A percentile compares a stretch with the other conserved stretches of the same genome.
phyloP scores from a whole-genome alignment of 106 monocot species.

The Dioscorea alata region DNA sequence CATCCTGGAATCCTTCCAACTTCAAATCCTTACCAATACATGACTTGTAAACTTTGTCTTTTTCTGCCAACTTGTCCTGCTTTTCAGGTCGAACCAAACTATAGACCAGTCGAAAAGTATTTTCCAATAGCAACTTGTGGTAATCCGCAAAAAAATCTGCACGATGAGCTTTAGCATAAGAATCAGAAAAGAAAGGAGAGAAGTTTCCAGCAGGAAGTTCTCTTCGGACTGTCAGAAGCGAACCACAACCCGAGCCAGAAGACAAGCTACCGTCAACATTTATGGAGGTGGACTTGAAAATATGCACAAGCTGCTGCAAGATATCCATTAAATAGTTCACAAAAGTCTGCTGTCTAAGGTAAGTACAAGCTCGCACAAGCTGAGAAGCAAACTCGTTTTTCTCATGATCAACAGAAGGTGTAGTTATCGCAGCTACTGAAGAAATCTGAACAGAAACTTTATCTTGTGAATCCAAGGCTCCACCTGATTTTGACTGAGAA shows the following conservation, averaged over 20 bases:
- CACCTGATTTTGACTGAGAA: constrained; percentile 50
- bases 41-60: constrained; percentile 59
- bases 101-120: constrained; percentile 88
- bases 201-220: constrained; percentile 94
- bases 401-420: constrained; percentile 48
- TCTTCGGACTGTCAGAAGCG: constrained; percentile 71
- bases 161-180: constrained; percentile 86
- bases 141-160: constrained; percentile 81
- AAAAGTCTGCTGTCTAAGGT: constrained; percentile 73
- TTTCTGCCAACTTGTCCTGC: constrained; percentile 79
- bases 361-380: constrained; percentile 74
- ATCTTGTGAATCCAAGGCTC: constrained; percentile 46
- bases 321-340: constrained; percentile 94
- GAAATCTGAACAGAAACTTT: constrained; percentile 39
- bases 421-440: constrained; percentile 14
- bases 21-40: constrained; percentile 73
- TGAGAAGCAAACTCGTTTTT: constrained; percentile 89
- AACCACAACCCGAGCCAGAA: constrained; percentile 74
- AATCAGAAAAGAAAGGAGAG: constrained; percentile 95
- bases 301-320: constrained; percentile 72
- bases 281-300: constrained; percentile 60
- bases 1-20: constrained; percentile 91
- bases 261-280: constrained; percentile 40
- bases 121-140: constrained; percentile 83
- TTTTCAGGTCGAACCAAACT: constrained; percentile 93